A percentile compares a stretch with the other conserved stretches of the same genome.
Conservation (phyloP, 805 yeast genomes). For the Yamadazyma laniorum region DNA sequence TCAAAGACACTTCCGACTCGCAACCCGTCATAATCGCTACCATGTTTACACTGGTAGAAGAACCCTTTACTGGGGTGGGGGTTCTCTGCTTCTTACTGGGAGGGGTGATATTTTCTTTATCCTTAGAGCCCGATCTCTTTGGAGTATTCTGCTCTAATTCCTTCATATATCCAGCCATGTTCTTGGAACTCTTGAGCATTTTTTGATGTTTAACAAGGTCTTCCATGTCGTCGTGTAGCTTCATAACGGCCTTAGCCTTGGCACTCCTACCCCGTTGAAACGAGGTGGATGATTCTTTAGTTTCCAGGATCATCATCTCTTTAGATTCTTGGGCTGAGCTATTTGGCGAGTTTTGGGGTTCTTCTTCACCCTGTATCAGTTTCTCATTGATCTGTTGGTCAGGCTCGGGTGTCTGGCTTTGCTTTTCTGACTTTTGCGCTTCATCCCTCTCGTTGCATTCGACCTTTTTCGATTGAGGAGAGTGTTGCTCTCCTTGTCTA, state of each 20-base stretch:
- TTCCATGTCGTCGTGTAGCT: constrained; percentile 66
- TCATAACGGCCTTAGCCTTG: constrained; percentile 60
- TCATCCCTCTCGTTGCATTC: background rate
- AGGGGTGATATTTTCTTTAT: constrained; percentile 13
- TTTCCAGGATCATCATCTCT: background rate
- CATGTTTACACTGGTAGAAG: background rate
- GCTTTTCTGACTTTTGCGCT: background rate
- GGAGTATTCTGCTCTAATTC: constrained; percentile 24
- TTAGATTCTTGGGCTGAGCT: background rate
- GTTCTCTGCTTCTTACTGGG: constrained; percentile 15
- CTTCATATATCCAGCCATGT: constrained; percentile 38
- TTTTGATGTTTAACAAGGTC: constrained; percentile 64
- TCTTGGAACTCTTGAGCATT: constrained; percentile 42
- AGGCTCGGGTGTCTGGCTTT: background rate
- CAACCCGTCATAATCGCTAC: constrained; percentile 59
- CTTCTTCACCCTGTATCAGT: background rate
- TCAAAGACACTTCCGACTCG: constrained; percentile 42
- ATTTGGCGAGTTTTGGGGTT: background rate
- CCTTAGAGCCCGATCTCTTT: constrained; percentile 12
- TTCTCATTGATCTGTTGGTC: background rate
- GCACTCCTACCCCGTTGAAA: constrained; percentile 50
- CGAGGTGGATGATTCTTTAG: background rate
- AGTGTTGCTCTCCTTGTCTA: constrained; percentile 1
- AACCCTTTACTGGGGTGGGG: background rate
- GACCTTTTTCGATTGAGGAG: background rate